Evolutionary conservation across 1,284 basidiomycete genomes (phyloP).

Genomic region (Leccinum colubrinum): DNA sequence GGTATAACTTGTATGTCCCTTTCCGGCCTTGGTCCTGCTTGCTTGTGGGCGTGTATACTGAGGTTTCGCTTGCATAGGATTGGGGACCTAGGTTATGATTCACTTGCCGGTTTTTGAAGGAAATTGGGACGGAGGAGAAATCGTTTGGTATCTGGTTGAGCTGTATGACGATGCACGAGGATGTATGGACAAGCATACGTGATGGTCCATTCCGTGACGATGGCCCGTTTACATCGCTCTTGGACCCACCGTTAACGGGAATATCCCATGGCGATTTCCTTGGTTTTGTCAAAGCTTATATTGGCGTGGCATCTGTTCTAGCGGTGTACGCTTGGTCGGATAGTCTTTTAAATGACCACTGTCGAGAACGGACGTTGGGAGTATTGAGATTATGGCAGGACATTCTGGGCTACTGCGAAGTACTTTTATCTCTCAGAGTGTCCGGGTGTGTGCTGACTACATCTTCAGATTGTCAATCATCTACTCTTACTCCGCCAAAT

Average conservation of each 20-base stretch:
- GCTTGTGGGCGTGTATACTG: not conserved
- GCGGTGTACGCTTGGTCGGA: slow-evolving; percentile 80
- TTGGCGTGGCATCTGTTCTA: slow-evolving; percentile 67
- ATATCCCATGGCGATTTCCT: slow-evolving; percentile 60
- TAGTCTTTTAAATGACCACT: slow-evolving; percentile 62
- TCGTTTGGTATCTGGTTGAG: slow-evolving; percentile 70
- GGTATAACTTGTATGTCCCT: no score
- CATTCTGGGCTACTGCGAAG: no score
- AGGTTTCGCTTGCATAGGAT: slow-evolving; percentile 17
- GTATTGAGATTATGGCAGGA: slow-evolving; percentile 41
- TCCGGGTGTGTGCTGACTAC: no score
- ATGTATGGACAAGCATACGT: slow-evolving; percentile 37
- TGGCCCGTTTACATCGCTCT: slow-evolving; percentile 16
- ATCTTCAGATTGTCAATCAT: no score
- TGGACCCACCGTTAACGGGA: slow-evolving; percentile 17
- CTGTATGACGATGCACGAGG: slow-evolving; percentile 57
- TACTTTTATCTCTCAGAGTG: no score
- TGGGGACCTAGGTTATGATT: slow-evolving; percentile 27
- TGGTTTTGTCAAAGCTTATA: slow-evolving; percentile 57
- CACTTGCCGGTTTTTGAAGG: slow-evolving; percentile 47
- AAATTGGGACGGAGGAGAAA: slow-evolving; percentile 60
- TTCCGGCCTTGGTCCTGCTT: not conserved
- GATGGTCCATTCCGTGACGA: slow-evolving; percentile 11
- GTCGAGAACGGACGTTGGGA: slow-evolving; percentile 59
- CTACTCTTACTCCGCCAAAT: no score